Conservation (phyloP, 1,284 basidiomycete species). For the Salmacisia buchloeana region DNA sequence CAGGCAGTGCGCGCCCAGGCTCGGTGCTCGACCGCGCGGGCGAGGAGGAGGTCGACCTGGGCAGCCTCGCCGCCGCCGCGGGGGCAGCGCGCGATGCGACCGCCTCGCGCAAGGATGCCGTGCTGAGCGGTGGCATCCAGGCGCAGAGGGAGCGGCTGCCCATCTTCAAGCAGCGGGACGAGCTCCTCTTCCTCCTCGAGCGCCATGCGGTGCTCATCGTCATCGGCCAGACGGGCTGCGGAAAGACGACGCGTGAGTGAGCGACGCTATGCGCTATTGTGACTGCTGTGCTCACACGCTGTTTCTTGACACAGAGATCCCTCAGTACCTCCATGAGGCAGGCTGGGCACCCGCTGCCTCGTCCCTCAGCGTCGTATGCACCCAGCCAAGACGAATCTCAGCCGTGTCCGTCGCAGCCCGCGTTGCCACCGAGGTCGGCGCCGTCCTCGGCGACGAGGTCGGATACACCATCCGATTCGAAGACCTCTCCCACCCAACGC, state of each 20-base stretch:
- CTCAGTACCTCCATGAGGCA: constrained; percentile 84
- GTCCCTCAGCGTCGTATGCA: constrained; percentile 45
- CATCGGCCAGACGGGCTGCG: constrained; percentile 38
- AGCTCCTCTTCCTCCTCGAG: constrained; percentile 77
- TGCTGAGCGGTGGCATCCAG: constrained; percentile 58
- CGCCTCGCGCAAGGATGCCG: background rate
- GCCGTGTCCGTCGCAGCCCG: constrained; percentile 51
- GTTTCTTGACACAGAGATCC: constrained; percentile 64
- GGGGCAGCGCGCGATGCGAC: background rate
- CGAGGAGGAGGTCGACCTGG: constrained; percentile 60
- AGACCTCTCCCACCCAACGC: constrained; percentile 36
- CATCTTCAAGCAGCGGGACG: constrained; percentile 77
- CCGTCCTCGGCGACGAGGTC: constrained; percentile 72
- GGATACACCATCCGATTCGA: constrained; percentile 54
- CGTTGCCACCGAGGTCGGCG: constrained; percentile 49
- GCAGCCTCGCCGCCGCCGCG: constrained; percentile 11
- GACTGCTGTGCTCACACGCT: background rate
- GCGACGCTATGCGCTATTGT: background rate
- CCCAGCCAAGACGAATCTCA: constrained; percentile 50
- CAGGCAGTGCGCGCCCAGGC: constrained; percentile 35
- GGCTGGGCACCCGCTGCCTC: constrained; percentile 52
- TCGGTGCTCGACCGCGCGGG: constrained; percentile 77
- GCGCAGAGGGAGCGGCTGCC: constrained; percentile 73
- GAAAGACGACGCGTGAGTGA: constrained; percentile 40
- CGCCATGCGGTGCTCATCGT: constrained; percentile 75